A percentile compares a stretch with the other conserved stretches of the same genome.
These are phyloP conservation scores for Gossypium gossypioides DNA, from an alignment of 441 rosid genomes.

Conservation along the genomic window DNA sequence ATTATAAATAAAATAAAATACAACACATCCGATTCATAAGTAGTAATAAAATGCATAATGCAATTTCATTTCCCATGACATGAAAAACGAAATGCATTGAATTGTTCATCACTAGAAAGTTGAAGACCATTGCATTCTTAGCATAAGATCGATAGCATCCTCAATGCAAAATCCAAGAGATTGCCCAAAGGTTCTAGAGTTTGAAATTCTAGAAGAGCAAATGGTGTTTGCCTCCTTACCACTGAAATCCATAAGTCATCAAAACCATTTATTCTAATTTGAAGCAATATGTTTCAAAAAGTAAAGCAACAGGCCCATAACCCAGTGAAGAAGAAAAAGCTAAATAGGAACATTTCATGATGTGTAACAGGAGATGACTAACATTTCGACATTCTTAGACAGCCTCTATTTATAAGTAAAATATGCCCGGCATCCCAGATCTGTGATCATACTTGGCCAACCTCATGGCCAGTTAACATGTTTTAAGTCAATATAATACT, in stretches of 20 bases:
- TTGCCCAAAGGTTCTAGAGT: constrained; percentile 39
- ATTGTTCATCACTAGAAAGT: constrained; percentile 5
- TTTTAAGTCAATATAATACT: not conserved
- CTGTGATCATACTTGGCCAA: not conserved
- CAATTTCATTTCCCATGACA: not conserved
- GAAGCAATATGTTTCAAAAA: not conserved
- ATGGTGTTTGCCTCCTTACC: constrained; percentile 32
- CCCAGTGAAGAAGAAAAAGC: not conserved
- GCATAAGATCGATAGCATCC: no score
- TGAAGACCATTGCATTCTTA: not conserved
- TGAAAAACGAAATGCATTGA: constrained; percentile 2
- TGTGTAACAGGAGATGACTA: not conserved
- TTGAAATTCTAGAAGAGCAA: constrained; percentile 33
- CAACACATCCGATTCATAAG: not conserved
- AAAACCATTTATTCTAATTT: constrained; percentile 8
- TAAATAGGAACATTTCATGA: not conserved
- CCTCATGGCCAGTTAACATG: not conserved
- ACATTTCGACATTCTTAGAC: not conserved
- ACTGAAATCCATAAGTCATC: constrained; percentile 28
- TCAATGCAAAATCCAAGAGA: constrained; percentile 9
- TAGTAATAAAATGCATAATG: not conserved
- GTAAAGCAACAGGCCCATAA: not conserved
- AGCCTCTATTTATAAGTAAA: not conserved
- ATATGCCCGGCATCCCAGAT: not conserved
- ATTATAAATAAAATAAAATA: not conserved